phyloP scores from a whole-genome alignment of 2,329 filamentous ascomycete species.

The Lasiodiplodia theobromae region DNA sequence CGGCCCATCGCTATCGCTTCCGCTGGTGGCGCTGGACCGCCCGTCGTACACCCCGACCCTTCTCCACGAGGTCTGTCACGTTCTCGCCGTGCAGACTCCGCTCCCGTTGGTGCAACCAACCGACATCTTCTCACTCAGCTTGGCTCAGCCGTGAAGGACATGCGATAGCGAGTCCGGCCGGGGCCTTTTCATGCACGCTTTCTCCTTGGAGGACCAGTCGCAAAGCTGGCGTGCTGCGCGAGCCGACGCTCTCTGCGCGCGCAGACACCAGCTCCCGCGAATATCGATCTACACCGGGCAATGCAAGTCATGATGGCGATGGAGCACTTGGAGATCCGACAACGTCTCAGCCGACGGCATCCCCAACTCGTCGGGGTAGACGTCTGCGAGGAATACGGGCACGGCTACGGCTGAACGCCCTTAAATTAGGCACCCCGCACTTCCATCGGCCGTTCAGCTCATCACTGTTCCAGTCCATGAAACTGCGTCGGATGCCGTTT shows the following conservation, averaged over 20 bases:
- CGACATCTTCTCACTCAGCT: not conserved
- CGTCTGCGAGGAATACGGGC: not conserved
- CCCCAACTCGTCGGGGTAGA: not conserved
- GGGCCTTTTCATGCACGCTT: not conserved
- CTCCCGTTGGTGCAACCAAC: not conserved
- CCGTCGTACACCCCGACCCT: not conserved
- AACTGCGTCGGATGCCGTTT: not conserved
- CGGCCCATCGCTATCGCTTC: conserved; percentile 1
- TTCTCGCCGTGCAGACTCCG: conserved; percentile 17
- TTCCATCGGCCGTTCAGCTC: not conserved
- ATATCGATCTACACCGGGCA: not conserved
- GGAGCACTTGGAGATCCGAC: not conserved
- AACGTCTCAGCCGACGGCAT: not conserved
- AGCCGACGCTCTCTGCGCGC: not conserved
- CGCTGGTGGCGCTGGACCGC: not conserved
- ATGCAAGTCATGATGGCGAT: conserved; percentile 18
- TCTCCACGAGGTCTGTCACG: conserved; percentile 22
- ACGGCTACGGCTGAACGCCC: not conserved
- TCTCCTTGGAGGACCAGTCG: not conserved
- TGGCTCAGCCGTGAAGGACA: not conserved
- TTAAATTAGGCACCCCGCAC: not conserved
- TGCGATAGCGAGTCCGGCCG: conserved; percentile 6
- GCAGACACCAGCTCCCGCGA: not conserved
- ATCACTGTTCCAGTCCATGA: not conserved
- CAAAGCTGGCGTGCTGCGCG: not conserved